These are phyloP conservation scores for Gossypium schwendimanii DNA, from an alignment of 441 rosid species.

Conservation along the genomic window DNA sequence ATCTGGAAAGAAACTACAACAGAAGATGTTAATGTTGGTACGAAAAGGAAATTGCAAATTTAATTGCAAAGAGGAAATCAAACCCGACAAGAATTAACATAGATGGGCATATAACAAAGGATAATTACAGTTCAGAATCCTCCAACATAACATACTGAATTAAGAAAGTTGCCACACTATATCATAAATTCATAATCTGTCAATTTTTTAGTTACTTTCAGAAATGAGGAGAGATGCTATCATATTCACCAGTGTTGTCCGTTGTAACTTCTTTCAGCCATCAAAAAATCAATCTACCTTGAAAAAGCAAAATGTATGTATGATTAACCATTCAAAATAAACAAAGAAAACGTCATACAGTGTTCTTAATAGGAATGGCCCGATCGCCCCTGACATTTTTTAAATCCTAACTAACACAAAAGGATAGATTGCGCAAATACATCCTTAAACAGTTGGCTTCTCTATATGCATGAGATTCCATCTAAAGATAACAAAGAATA, in stretches of 20 bases:
- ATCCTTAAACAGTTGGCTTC: no score
- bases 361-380: no score
- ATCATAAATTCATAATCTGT: no score
- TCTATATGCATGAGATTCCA: neutral
- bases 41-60: neutral
- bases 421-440: no score
- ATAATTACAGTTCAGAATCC: no score
- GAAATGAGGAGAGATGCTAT: neutral
- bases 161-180: no score
- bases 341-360: neutral
- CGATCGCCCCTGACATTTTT: no score
- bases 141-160: no score
- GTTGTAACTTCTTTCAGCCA: no score
- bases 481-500: neutral
- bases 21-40: conserved; percentile 3
- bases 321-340: neutral
- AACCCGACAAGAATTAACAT: neutral
- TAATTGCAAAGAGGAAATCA: neutral
- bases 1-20: conserved; percentile 37
- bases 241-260: neutral
- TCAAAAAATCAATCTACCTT: neutral
- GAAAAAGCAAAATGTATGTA: neutral
- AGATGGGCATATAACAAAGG: no score
- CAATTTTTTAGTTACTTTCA: neutral
- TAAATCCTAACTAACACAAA: no score